These are phyloP conservation scores for Mycena pura DNA, from an alignment of 768 basidiomycete species.

Conservation along the genomic window DNA sequence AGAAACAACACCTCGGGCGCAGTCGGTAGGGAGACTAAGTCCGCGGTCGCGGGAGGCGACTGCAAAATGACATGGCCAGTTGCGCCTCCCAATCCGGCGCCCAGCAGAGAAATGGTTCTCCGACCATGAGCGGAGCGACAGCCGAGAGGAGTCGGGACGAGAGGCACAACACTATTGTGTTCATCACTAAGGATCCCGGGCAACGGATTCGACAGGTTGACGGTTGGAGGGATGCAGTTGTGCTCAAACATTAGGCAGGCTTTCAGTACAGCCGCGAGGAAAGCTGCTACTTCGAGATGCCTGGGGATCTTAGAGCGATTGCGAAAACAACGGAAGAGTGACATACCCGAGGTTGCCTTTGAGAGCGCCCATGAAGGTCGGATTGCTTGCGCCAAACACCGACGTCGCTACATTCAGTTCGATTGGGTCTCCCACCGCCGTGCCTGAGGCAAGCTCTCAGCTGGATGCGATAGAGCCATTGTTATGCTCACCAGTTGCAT, in stretches of 20 bases:
- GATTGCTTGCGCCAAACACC: constrained; percentile 30
- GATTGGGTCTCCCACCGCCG: constrained; percentile 47
- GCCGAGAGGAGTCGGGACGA: constrained; percentile 18
- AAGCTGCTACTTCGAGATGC: not conserved
- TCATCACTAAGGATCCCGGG: constrained; percentile 34
- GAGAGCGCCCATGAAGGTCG: constrained; percentile 36
- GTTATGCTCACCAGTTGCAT: constrained; percentile 49
- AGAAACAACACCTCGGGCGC: not conserved
- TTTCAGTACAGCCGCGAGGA: constrained; percentile 24
- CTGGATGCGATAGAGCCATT: not conserved
- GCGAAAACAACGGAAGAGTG: too few species aligned
- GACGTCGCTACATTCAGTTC: constrained; percentile 47
- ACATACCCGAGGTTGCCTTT: constrained; percentile 40
- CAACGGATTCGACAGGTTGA: constrained; percentile 32
- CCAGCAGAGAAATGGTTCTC: constrained; percentile 35
- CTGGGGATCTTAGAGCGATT: too few species aligned
- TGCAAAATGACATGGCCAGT: constrained; percentile 37
- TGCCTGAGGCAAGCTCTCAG: constrained; percentile 8
- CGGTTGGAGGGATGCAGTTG: constrained; percentile 35
- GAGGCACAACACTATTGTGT: constrained; percentile 34
- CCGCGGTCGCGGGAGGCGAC: constrained; percentile 22
- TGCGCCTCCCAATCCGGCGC: constrained; percentile 39
- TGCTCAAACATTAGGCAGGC: constrained; percentile 36
- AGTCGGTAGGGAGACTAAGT: not conserved
- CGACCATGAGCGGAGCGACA: constrained; percentile 18